Evolutionary conservation across 495 filamentous ascomycete species (phyloP).

Genomic region (Apodospora peruviana): DNA sequence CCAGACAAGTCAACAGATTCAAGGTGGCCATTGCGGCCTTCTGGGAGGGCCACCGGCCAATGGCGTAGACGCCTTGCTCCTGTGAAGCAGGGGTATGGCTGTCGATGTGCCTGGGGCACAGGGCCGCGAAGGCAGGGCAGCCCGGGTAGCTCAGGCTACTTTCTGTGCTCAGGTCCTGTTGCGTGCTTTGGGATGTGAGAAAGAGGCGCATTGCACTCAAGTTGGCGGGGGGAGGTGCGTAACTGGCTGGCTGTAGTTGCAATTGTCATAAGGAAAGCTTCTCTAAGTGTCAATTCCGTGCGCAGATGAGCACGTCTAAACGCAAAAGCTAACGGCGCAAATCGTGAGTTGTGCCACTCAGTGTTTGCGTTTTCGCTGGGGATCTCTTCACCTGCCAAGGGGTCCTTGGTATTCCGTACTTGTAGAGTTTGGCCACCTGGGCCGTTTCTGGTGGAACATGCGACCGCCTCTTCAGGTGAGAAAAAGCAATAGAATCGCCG

Average conservation of each 20-base stretch:
- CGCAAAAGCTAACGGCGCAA: too few relatives aligned
- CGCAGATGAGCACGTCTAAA: too few relatives aligned
- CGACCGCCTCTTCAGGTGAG: background rate
- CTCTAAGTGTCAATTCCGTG: too few relatives aligned
- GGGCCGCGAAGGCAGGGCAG: background rate
- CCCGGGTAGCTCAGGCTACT: background rate
- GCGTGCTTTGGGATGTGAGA: background rate
- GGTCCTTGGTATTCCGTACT: too few relatives aligned
- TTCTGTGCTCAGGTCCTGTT: background rate
- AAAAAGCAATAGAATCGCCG: background rate
- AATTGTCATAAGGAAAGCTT: too few relatives aligned
- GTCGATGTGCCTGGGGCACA: background rate
- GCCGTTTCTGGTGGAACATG: slow-evolving; percentile 1
- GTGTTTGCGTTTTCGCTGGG: too few relatives aligned
- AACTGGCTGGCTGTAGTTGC: too few relatives aligned
- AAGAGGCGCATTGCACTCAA: background rate
- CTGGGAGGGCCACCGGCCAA: slow-evolving; percentile 20
- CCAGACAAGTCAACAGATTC: slow-evolving; percentile 22
- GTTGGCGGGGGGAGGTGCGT: background rate
- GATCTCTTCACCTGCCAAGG: too few relatives aligned
- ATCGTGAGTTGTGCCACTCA: too few relatives aligned
- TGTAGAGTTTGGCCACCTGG: background rate
- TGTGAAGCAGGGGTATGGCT: slow-evolving; percentile 17
- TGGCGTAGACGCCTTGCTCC: slow-evolving; percentile 8
- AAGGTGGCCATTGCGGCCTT: slow-evolving; percentile 15